Base-by-base conservation (phyloP, 1,284 basidiomycete genomes). In the Trametes versicolor region DNA sequence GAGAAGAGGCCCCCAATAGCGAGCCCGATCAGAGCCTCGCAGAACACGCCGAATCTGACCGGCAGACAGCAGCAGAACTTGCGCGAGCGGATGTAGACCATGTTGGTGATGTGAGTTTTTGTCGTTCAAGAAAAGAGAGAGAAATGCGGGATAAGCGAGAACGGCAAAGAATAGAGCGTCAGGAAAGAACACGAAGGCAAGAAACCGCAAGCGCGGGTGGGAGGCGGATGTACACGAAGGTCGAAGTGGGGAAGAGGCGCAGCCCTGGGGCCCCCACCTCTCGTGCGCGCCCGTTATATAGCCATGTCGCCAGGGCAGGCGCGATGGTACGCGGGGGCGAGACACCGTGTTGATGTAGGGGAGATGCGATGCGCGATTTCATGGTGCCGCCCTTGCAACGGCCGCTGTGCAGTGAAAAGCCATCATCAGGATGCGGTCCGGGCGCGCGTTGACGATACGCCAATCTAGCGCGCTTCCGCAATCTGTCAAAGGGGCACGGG, bases 21-120 rank as follows among this genome's bases (percentile, higher is more conserved):
- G 64, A 85, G 74, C 49, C 81, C 81, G 25, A 86, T 65, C 29
- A 85, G 71, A 52, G 83, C 79, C 65, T 87, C 78, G 68, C 88
- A 84, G 74, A 88, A 85, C 41, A 88, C 86, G 65, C 87, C 87
- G 64, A 87, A 80, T 69, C 86, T 82, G 74, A 89, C 84, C 55
- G 87, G 85, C 72, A 89, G 80, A 76, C 86, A 88, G 76, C 85
- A 87, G 77, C 85, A 88, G 76, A 88, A 89, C 70, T 75, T 76
- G 71, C 75, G 75, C 36, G 74, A 72, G 60, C 73, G 73, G 55
- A 75, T 70, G 73, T 72, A 70, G 48, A 65, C 69, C 75, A 76
- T 76, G 61, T 54, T 41, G 34, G 15, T 34, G 25, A 9, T 23
- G 13, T 10, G 23, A 45, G 25, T 45, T 25, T 8, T 32, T 13